A percentile compares a stretch with the other conserved stretches of the same genome.
phyloP scores from a whole-genome alignment of 2,329 filamentous ascomycete species.

The Aspergillus alliaceus region DNA sequence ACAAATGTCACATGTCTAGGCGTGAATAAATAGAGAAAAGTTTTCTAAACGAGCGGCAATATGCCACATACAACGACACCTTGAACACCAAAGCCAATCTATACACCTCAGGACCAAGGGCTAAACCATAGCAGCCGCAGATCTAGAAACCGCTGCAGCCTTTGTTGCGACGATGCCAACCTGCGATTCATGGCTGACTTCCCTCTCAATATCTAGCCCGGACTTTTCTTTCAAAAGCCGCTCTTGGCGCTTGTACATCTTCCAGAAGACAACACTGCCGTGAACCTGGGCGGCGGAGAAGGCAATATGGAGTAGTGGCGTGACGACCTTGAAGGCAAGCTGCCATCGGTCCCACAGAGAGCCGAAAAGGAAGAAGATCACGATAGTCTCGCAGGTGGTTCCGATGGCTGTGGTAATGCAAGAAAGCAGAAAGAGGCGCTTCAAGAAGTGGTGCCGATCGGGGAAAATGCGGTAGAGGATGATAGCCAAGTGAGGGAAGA shows the following conservation, averaged over 20 bases:
- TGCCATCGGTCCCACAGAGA: constrained; percentile 45
- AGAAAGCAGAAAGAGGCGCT: constrained; percentile 38
- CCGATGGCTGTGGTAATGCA: constrained; percentile 40
- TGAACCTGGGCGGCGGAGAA: constrained; percentile 47
- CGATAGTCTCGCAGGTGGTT: constrained; percentile 43
- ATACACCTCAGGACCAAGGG: no score
- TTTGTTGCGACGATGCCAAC: no score
- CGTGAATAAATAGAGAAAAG: no score
- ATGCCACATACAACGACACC: no score
- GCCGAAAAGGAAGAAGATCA: constrained; percentile 48
- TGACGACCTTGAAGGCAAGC: constrained; percentile 45
- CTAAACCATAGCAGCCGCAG: no score
- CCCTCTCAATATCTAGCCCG: not conserved
- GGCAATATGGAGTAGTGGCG: constrained; percentile 43
- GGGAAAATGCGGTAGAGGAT: constrained; percentile 47
- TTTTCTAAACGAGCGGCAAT: no score
- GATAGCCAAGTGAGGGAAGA: constrained; percentile 48
- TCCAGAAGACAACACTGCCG: constrained; percentile 44
- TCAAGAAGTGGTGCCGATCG: constrained; percentile 39
- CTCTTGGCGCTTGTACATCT: constrained; percentile 34
- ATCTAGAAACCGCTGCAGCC: no score
- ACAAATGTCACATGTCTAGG: no score
- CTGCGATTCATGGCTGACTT: not conserved
- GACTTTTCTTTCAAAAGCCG: not conserved
- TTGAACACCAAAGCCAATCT: no score